Conservation (phyloP, 345 rosid species). For the Raphanus raphanistrum region DNA sequence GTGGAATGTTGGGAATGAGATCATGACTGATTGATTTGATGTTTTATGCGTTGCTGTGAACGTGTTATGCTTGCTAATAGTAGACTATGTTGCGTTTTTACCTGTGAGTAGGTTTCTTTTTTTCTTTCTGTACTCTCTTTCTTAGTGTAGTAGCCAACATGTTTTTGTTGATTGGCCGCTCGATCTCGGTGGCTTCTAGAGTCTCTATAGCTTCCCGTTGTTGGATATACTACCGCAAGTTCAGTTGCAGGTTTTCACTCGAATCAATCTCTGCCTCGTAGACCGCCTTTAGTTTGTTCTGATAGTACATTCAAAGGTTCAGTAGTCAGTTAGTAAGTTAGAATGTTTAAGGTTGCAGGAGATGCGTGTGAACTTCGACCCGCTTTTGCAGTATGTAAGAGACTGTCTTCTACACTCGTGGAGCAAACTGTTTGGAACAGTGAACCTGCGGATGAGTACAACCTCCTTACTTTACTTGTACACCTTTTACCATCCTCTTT, state of each 20-base stretch:
- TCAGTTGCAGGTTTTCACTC: constrained; percentile 7
- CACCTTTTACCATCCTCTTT: constrained; percentile 7
- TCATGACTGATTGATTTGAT: constrained; percentile 36
- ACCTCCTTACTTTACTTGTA: neutral
- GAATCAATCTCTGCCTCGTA: constrained; percentile 9
- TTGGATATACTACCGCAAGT: constrained; percentile 8
- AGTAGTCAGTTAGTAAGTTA: neutral
- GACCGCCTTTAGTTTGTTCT: constrained; percentile 9
- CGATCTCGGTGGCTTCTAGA: neutral
- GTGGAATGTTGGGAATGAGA: constrained; percentile 35
- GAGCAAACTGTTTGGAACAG: constrained; percentile 21
- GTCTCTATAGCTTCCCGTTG: neutral
- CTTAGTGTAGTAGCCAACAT: constrained; percentile 25
- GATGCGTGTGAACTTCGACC: constrained; percentile 25
- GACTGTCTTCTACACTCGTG: constrained; percentile 36
- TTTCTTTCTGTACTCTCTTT: constrained; percentile 9
- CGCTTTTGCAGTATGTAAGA: constrained; percentile 27
- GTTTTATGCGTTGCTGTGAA: constrained; percentile 18
- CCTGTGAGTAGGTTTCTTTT: constrained; percentile 18
- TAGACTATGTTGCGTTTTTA: constrained; percentile 12
- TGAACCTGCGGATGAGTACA: constrained; percentile 4
- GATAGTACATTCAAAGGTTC: constrained; percentile 15
- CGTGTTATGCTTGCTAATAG: constrained; percentile 19
- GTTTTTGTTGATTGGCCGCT: neutral
- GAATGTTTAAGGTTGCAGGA: constrained; percentile 41